Evolutionary conservation across 805 yeast genomes (phyloP), one percentile per base, ranked within the genome.

Genomic region (Kockiozyma suomiensis): DNA sequence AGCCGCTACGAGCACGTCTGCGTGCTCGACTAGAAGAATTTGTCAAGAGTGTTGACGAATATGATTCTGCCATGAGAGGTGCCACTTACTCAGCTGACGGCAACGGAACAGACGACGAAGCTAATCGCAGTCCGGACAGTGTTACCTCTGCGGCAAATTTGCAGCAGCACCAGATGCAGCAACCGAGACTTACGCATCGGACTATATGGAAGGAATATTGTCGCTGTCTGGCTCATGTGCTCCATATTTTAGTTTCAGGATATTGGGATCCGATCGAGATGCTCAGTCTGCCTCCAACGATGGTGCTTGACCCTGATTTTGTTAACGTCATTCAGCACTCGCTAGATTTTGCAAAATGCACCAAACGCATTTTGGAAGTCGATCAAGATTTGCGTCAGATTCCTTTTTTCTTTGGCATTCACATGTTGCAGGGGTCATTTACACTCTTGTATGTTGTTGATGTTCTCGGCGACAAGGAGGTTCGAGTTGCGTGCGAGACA

Each of bases 371-470:
- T 15, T 59, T 70, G n/a, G 65, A 69, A 6, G 59, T 62, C 26
- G 73, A 70, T 46, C 68, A 69, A 12, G 73, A 69, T 42, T 50
- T 70, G 40, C 64, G 60, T 50, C 56, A 66, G 32, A 69, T 70
- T 65, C 73, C 73, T 6, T 70, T 70, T 61, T 70, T 70, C 54
- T 68, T 66, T 33, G 73, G 73, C 19, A 70, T 70, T 32, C 69
- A 70, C 46, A 48, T 70, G 54, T 52, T 70, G 32, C 73, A 70
- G 42, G 72, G 71, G 2, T 66, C 70, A 30, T 68, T 70, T 50
- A 56, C 68, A 6, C 59, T 70, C 43, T 58, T 71, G 33, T 66
- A 67, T 37, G 55, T 68, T 12, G 69, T 67, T 17, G 72, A 70
- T 37, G 64, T 63, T 7, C 50, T 68, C 10, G 64, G 68, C 25